Percentiles rank a stretch among this genome's conserved stretches.
Evolutionary conservation across 1,139 yeast species (phyloP).

Genomic region (Geotrichum histeridarum): DNA sequence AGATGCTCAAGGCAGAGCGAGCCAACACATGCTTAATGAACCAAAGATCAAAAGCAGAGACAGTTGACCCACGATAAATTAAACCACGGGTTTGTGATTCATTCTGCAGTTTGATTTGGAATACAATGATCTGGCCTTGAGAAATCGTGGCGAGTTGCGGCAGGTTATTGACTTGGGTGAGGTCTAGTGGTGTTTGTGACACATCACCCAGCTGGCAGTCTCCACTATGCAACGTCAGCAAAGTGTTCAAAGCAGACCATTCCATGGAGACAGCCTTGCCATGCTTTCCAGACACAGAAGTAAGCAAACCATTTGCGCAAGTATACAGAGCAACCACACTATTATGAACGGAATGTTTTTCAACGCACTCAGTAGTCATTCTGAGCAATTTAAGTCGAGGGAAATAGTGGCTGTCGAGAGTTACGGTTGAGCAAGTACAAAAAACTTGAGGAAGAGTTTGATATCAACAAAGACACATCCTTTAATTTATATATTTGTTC

Average conservation of each 20-base stretch:
- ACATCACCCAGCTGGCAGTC: neutral
- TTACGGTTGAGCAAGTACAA: no score
- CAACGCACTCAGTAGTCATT: neutral
- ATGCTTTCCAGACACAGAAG: conserved; percentile 1
- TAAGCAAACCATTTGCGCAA: neutral
- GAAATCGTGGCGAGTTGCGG: neutral
- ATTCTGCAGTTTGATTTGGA: conserved; percentile 5
- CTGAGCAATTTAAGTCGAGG: no score
- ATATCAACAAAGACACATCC: no score
- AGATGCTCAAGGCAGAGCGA: neutral
- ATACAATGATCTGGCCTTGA: neutral
- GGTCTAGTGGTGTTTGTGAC: neutral
- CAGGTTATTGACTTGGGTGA: neutral
- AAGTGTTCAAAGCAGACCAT: neutral
- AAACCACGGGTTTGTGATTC: conserved; percentile 15
- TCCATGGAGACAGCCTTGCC: neutral
- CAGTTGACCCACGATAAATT: neutral
- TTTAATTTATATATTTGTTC: no score
- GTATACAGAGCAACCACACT: conserved; percentile 7
- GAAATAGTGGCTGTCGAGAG: no score
- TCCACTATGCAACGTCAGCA: neutral
- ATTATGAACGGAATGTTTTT: conserved; percentile 6
- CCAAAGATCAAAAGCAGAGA: conserved; percentile 15
- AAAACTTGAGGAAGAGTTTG: no score
- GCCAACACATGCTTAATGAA: conserved; percentile 12